phyloP scores from a whole-genome alignment of 2,329 filamentous ascomycete species.

The Neoarthrinium moseri region DNA sequence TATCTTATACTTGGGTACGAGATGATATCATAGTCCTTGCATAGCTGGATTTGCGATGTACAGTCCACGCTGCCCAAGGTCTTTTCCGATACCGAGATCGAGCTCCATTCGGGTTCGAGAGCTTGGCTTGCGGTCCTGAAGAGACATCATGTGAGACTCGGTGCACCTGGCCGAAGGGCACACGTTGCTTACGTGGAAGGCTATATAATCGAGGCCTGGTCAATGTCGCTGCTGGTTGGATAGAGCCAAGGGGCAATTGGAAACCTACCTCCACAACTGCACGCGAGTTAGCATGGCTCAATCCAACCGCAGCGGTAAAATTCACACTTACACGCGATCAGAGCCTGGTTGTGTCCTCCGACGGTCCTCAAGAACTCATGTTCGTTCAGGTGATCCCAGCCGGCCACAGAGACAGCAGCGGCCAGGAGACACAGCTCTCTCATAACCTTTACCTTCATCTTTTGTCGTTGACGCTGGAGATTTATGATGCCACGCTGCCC shows the following conservation, averaged over 20 bases:
- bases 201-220: conserved; percentile 9
- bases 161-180: too few species aligned
- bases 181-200: conserved; percentile 23
- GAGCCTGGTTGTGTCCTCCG: conserved; percentile 21
- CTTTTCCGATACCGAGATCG: conserved; percentile 19
- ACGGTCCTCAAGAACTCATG: conserved; percentile 24
- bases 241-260: neutral
- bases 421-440: neutral
- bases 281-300: neutral
- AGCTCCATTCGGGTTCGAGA: conserved; percentile 35
- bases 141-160: neutral
- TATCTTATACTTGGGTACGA: conserved; percentile 47
- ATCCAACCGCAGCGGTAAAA: too few species aligned
- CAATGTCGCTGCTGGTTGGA: neutral
- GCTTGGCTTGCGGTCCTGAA: conserved; percentile 28
- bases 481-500: neutral
- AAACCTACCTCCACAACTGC: conserved; percentile 22
- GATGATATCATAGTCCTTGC: conserved; percentile 36
- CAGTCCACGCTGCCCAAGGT: conserved; percentile 40
- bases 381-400: conserved; percentile 23
- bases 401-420: conserved; percentile 6
- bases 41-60: conserved; percentile 30
- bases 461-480: neutral
- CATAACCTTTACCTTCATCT: neutral
- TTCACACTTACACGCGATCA: conserved; percentile 28